Evolutionary conservation across 2,329 filamentous ascomycete genomes (phyloP), one percentile per base, ranked within the genome.

Genomic region (Cladorrhinum sp.): DNA sequence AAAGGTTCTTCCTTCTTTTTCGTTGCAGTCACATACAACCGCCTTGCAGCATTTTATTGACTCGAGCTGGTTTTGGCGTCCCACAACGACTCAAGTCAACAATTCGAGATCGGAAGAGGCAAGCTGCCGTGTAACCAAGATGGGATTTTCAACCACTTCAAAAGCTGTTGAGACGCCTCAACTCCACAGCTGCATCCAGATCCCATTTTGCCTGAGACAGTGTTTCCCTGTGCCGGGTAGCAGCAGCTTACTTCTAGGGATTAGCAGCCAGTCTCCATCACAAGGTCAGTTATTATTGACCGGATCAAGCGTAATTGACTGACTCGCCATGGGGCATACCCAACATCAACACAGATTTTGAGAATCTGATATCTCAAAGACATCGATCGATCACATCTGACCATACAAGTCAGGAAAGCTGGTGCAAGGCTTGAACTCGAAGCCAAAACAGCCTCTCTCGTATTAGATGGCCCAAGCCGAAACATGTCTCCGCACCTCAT

Each of bases 1-100:
- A 50, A 45, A 45, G 53, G 32, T 36, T 16, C 13, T 45, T 45
- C 38, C 16, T 36, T 25, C 13, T 24, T 25, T 58, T 25, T 53
- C 24, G 32, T 36, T 29, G 25, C 25, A 29, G 10, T 10, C 25
- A 16, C 32, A 8, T 10, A 36, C 32, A 54, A 53, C 36, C 27
- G 57, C 57, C 23, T 57, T 57, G 55, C 55, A 57, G 45, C 55
- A 27, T 32, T 27, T 18, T 50, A 55, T 55, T 24, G 50, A 29
- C 22, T 53, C 12, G 27, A 27, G 32, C 32, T 25, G 49, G 51
- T 16, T 32, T 54, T 48, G 20, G 32, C n/a, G 9, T 8, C 45
- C 18, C 22, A 13, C 45, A 20, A n/a, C 12, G 12, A 49, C 4
- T 22, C 45, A 49, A 49, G 13, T 22, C 18, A 24, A 49, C 8